Base-by-base conservation (phyloP, 345 rosid species). In the Gossypium sturtianum region DNA sequence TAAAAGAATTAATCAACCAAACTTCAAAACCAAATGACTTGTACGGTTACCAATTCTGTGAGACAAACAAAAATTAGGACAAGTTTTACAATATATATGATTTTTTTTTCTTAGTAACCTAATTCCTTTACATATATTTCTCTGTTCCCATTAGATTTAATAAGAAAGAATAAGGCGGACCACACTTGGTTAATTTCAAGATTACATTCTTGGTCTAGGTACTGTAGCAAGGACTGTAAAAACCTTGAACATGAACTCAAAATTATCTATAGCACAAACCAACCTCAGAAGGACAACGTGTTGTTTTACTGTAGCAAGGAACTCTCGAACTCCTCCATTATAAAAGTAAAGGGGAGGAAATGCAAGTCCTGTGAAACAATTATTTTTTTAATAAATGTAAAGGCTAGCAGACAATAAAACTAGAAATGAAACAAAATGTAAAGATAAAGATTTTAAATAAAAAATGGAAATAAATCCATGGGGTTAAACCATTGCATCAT, bases 291-390 rank as follows among this genome's bases (percentile, higher is more conserved):
- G 89, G 73, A 90, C 80, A 77, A 87, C 84, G 80, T 91, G 91
- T 56, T 91, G 99, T 87, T 91, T 96, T 71, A 93, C 70, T 38
- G 86, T 84, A 71, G 98, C 92, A 52, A 96, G 88, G 81, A 93
- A 91, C 86, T 93, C 94, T 80, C 86, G 84, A 61, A 93, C 93
- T 76, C 99, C 97, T 77, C 99, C 97, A 70, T 79, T 96, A 84
- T 93, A 96, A 82, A 96, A 93, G 85, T 90, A 93, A 59, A 96
- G 90, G 72, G 98, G 92, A 66, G 99, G 97, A 80, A 68, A 86
- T 73, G 97, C 97, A 78, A 93, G 91, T 74, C 99, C 98, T 95
- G 91, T 75, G 83, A 66, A 83, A 77, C 38, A 76, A 19, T 15
- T 44, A 19, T 41, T 29, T 47, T 47, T 22, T 82, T 79, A 7